phyloP scores from a whole-genome alignment of 208 protist species.

The Trypanosoma theileri region DNA sequence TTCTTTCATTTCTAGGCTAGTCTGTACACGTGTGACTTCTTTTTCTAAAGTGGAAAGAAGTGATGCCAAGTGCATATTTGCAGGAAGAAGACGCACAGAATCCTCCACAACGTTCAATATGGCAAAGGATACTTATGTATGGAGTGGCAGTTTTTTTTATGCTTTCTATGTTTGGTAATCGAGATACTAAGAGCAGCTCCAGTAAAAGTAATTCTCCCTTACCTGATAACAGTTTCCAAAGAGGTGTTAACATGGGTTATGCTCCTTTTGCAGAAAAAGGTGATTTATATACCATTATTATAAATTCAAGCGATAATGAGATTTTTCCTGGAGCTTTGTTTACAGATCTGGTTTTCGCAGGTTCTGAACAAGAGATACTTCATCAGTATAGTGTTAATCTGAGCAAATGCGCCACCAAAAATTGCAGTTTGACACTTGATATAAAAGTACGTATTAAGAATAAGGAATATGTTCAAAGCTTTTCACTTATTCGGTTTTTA shows the following conservation, averaged over 20 bases:
- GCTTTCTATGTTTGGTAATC: constrained; percentile 5
- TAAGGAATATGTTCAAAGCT: constrained; percentile 29
- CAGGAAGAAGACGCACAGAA: background rate
- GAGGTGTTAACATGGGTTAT: background rate
- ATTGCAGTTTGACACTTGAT: constrained; percentile 26
- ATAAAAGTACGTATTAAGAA: constrained; percentile 33
- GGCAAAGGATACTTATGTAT: constrained; percentile 17
- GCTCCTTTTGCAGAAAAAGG: constrained; percentile 22
- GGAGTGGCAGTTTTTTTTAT: constrained; percentile 1
- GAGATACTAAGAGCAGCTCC: background rate
- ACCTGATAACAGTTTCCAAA: background rate
- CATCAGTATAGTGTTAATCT: constrained; percentile 28
- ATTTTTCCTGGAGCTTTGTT: constrained; percentile 29
- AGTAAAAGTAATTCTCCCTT: background rate
- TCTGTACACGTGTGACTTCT: background rate
- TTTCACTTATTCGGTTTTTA: constrained; percentile 36
- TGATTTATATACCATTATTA: constrained; percentile 28
- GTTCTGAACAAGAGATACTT: constrained; percentile 6
- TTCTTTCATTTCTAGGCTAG: no score
- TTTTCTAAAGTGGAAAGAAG: background rate
- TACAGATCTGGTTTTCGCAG: constrained; percentile 26
- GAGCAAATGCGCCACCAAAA: constrained; percentile 15
- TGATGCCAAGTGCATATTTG: background rate
- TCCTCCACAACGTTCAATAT: background rate
- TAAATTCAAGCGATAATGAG: constrained; percentile 18